Base-by-base conservation (phyloP, 2,329 filamentous ascomycete species). In the Colletotrichum coccodes region DNA sequence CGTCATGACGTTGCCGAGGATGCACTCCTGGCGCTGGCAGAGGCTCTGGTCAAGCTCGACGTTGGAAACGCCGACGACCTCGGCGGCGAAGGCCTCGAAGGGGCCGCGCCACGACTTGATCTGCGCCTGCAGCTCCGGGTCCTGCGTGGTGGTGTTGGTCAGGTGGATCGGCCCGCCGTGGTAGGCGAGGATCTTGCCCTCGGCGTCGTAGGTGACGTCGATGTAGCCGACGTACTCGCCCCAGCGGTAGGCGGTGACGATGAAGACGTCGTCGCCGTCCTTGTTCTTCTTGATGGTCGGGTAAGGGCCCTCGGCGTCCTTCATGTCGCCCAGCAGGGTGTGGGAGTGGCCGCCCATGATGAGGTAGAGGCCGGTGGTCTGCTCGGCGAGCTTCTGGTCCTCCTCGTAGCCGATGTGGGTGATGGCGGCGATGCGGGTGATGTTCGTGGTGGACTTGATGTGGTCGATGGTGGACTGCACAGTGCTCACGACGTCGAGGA, bases 201-300 rank as follows among this genome's bases (percentile, higher is more conserved):
- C 79, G 4, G 81, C 71, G 72, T 90, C 88, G 73, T 90, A 92
- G 1, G 87, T 88, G 8, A 92, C 84, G 71, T 91, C 89, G 71
- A 92, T 92, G 76, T 90, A 90, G 65, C 90, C 90, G 3, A 92
- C 78, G 64, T 91, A 91, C 78, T 91, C 88, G 59, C 90, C 90
- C 90, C 90, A 92, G 70, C 89, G 86, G 75, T 89, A 92, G 3
- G 89, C 87, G 8, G 89, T 91, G 21, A 92, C 90, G 73, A 91
- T 85, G 74, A 91, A 92, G 57, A 92, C 90, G 73, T 92, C 90
- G 38, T 91, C 87, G 50, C 88, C 89, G 57, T 88, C 85, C 70
- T 83, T 77, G 76, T 92, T 90, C 32, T 85, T 78, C 60, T 85
- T 84, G 58, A 92, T 88, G 16, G 90, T 92, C 1, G 90, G 90